Evolutionary conservation across 192 early-diverging fungal species (phyloP).

Genomic region (Gonapodya prolifera): DNA sequence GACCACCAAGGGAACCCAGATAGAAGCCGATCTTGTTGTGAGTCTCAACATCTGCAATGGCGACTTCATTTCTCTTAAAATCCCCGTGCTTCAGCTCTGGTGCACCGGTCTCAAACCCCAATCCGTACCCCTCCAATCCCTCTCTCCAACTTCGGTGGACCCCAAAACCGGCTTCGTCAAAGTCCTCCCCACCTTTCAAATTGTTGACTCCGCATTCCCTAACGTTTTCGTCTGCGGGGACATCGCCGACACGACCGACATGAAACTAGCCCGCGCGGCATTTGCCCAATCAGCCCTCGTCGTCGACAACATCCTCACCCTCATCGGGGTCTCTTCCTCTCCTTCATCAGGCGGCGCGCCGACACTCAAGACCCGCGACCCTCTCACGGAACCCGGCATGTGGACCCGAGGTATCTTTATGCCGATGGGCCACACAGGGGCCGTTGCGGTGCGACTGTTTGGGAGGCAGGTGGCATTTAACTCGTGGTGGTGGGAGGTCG

Average conservation of each 20-base stretch:
- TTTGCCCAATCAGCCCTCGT: background rate
- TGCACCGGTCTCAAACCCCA: slow-evolving; percentile 64
- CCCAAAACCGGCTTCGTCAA: slow-evolving; percentile 41
- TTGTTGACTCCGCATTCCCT: slow-evolving; percentile 32
- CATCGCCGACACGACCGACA: slow-evolving; percentile 31
- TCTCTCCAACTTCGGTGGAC: slow-evolving; percentile 41
- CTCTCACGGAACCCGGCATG: background rate
- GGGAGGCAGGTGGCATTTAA: background rate
- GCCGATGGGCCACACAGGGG: background rate
- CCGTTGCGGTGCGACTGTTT: background rate
- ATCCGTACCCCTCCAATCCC: slow-evolving; percentile 37
- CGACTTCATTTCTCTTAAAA: slow-evolving; percentile 18
- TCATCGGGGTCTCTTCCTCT: background rate
- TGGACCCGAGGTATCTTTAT: background rate
- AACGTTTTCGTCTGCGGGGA: slow-evolving; percentile 70
- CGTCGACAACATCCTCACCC: background rate
- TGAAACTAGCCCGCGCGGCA: slow-evolving; percentile 14
- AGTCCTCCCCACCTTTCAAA: slow-evolving; percentile 57
- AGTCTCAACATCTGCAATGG: slow-evolving; percentile 9
- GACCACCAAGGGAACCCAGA: slow-evolving; percentile 26
- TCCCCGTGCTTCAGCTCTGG: slow-evolving; percentile 44
- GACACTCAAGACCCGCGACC: background rate
- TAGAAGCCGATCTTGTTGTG: slow-evolving; percentile 12
- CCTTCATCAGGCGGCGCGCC: background rate
- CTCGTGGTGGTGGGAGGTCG: background rate